Evolutionary conservation across 352 stramenopile species (phyloP).

Genomic region (Pythium brachiatum): DNA sequence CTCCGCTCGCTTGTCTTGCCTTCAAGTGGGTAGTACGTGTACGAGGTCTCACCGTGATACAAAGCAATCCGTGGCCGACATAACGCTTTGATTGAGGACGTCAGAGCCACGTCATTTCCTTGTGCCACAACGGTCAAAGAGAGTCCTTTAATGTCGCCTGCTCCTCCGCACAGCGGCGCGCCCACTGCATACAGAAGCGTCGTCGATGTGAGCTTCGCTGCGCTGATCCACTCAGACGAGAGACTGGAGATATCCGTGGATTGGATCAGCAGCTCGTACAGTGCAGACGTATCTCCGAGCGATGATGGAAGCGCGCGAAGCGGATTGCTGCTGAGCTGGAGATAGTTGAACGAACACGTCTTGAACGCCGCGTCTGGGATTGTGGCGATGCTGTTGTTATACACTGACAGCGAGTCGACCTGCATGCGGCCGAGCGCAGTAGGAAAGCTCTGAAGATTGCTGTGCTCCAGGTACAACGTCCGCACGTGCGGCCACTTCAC

Average conservation of each 20-base stretch:
- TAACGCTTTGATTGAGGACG: not conserved
- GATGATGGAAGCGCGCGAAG: not conserved
- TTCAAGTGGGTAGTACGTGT: not conserved
- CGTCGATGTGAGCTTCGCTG: not conserved
- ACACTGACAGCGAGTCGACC: slow-evolving; percentile 14
- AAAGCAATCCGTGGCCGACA: not conserved
- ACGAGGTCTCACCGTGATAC: not conserved
- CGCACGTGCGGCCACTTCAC: not conserved
- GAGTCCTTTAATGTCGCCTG: not conserved
- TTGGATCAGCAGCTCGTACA: slow-evolving; percentile 16
- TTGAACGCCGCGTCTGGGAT: slow-evolving; percentile 10
- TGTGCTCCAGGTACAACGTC: not conserved
- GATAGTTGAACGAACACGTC: not conserved
- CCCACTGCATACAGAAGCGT: not conserved
- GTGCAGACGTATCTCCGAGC: not conserved
- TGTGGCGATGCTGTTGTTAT: slow-evolving; percentile 3
- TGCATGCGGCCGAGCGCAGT: not conserved
- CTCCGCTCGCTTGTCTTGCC: not conserved
- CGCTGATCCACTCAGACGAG: not conserved
- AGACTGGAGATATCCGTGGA: not conserved
- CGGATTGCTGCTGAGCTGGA: slow-evolving; percentile 11
- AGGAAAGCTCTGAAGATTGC: not conserved
- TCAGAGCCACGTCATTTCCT: not conserved
- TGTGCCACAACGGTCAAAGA: not conserved
- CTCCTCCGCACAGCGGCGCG: slow-evolving; percentile 2